Evolutionary conservation across 768 basidiomycete species (phyloP), one percentile per base, ranked within the genome.

Genomic region (Suillus fuscotomentosus): DNA sequence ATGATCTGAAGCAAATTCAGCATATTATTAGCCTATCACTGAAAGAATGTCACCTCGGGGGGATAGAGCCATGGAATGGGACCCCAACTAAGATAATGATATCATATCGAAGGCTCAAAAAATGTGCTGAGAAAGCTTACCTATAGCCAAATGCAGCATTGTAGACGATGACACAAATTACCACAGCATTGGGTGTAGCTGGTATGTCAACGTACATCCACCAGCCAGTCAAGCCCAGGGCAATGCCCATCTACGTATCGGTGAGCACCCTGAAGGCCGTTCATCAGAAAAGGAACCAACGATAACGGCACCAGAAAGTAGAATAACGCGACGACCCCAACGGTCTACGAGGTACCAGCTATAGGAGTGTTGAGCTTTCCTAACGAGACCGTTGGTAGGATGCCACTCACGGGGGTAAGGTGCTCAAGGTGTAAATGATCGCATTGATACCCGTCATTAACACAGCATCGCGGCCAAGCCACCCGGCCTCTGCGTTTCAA

Each of bases 371-470:
- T 59, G 20, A 59, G 27, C 17, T 9, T 59, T 42, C 57, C 24
- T 11, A 42, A 27, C 57, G 20, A 31, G 39, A 27, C 41, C 17
- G 11, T 42, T 42, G 24, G 27, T 22, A 50, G 24, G n/a, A 20
- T 38, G 22, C n/a, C 36, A 76, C 90, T 65, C 67, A 94, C 90
- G 95, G 90, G 6, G 93, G 93, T 47, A 96, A 76, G 5, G 94
- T 92, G 71, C 88, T 90, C 14, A 91, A 77, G 27, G 93, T 71
- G 68, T 94, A 94, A 65, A 94, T 89, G 61, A 92, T 80, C 8
- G 90, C 87, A 70, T 97, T 98, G 72, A 97, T 91, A 2, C 95
- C 96, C 14, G 95, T 94, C 96, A 98, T 98, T 31, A 98, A 81
- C 66, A 98, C 86, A 14, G 96, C 96, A 71, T 96, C 88, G 47